A percentile compares a stretch with the other conserved stretches of the same genome.
These are phyloP conservation scores for Cytospora schulzeri DNA, from an alignment of 2,329 filamentous ascomycete species.

Conservation along the genomic window DNA sequence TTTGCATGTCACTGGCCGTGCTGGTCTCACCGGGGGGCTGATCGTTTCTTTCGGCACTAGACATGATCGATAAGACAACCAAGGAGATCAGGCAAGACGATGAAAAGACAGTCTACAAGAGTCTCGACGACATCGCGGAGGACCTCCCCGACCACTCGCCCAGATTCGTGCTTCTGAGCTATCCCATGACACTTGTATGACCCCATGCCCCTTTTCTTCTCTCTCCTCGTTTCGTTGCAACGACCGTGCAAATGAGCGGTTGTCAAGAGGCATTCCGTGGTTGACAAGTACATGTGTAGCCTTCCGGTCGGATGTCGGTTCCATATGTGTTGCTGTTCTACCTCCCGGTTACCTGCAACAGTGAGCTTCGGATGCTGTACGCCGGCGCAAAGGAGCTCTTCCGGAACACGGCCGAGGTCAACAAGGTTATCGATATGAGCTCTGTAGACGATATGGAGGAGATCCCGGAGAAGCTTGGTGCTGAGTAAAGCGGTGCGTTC, in stretches of 20 bases:
- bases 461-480: conserved; percentile 67
- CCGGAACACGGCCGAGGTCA: conserved; percentile 90
- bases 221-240: no score
- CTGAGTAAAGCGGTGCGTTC: conserved; percentile 32
- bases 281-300: conserved; percentile 47
- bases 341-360: conserved; percentile 88
- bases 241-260: no score
- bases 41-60: conserved; percentile 25
- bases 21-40: conserved; percentile 14
- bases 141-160: conserved; percentile 92
- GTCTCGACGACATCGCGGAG: conserved; percentile 78
- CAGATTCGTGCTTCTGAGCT: conserved; percentile 85
- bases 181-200: conserved; percentile 80
- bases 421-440: conserved; percentile 81
- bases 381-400: conserved; percentile 95
- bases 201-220: no score
- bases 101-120: conserved; percentile 74
- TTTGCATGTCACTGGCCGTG: conserved; percentile 64
- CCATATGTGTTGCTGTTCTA: conserved; percentile 97
- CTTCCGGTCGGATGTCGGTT: conserved; percentile 80
- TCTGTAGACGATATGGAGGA: conserved; percentile 78
- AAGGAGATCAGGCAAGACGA: conserved; percentile 87
- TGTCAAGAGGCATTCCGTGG: neutral
- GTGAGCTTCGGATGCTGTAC: conserved; percentile 87
- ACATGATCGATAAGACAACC: conserved; percentile 85